Conservation (phyloP, 495 filamentous ascomycete genomes). For the Aspergillus sparsus region DNA sequence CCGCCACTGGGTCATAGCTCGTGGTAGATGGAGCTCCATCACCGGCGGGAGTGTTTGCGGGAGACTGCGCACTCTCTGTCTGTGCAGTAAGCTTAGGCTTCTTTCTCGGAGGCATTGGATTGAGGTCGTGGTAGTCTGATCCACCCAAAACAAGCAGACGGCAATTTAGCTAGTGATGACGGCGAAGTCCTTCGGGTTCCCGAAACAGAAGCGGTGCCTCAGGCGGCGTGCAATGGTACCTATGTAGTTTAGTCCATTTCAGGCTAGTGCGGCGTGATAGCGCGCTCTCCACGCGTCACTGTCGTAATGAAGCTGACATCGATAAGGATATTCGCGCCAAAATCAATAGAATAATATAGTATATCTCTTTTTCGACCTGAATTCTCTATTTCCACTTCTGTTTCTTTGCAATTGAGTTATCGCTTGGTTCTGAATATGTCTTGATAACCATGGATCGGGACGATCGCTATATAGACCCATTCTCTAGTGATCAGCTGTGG, state of each 20-base stretch:
- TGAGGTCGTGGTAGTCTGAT: background rate
- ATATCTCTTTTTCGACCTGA: background rate
- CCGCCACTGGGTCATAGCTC: conserved; percentile 54
- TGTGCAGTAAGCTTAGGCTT: conserved; percentile 48
- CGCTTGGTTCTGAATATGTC: background rate
- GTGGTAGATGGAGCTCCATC: conserved; percentile 37
- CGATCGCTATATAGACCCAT: conserved; percentile 58
- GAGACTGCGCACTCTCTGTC: conserved; percentile 42
- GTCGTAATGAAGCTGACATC: background rate
- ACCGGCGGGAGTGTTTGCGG: conserved; percentile 38
- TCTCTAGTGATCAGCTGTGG: conserved; percentile 71
- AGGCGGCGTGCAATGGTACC: conserved; percentile 29
- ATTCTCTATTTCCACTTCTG: background rate
- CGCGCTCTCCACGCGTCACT: conserved; percentile 30
- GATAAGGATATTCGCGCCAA: conserved; percentile 18
- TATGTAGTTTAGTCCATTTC: conserved; percentile 15
- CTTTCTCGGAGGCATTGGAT: conserved; percentile 74
- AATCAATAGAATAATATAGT: background rate
- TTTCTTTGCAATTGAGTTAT: background rate
- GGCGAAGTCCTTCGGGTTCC: conserved; percentile 19
- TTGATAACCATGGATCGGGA: conserved; percentile 45
- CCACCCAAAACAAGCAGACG: conserved; percentile 1
- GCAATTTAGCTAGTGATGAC: conserved; percentile 1
- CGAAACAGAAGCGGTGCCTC: conserved; percentile 33
- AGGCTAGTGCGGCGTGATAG: conserved; percentile 25